Base-by-base conservation (phyloP, 2,329 filamentous ascomycete genomes). In the Cryoendolithus antarcticus region DNA sequence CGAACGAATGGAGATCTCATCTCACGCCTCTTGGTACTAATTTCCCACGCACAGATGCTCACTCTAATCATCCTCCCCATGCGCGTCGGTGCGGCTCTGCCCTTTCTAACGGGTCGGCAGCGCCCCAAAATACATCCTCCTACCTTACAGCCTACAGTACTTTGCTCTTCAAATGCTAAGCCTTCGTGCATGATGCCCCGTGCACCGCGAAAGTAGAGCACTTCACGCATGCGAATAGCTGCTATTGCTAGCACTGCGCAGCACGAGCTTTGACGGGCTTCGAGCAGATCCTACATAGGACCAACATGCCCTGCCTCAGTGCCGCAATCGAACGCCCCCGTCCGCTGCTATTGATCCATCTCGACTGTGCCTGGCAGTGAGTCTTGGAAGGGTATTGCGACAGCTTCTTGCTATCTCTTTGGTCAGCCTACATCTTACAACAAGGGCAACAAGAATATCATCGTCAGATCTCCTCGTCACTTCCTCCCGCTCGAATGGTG, bases 401-500 rank as follows among this genome's bases (percentile, higher is more conserved):
- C 15, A 19, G 3, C 15, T 19, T 19, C 15, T 19, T 19, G 15
- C 15, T 19, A 19, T 19, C 15, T 19, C 15, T 19, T 19, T 19
- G 15, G 15, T 19, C 15, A 19, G 15, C 15, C 15, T 19, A 19
- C 15, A 19, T 19, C 15, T 19, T 19, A 19, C 15, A 19, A 19
- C 15, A 19, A 19, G 38, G 37, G 21, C 34, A 40, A 27, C 38
- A 32, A 32, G 15, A 27, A 19, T n/a, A 21, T 32, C 33, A 36
- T 33, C 31, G 33, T 35, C 33, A 29, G 27, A 35, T 28, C 32
- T 11, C 35, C 38, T 30, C 34, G 30, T 27, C 38, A 32, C 38
- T 36, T 40, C 30, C 37, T 47, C 35, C 50, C 48, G 45, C 43
- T 49, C 42, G 42, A 52, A 50, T 48, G 45, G 35, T 34, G 36